phyloP scores from a whole-genome alignment of 2,329 filamentous ascomycete genomes.

The Lachnellula subtilissima region DNA sequence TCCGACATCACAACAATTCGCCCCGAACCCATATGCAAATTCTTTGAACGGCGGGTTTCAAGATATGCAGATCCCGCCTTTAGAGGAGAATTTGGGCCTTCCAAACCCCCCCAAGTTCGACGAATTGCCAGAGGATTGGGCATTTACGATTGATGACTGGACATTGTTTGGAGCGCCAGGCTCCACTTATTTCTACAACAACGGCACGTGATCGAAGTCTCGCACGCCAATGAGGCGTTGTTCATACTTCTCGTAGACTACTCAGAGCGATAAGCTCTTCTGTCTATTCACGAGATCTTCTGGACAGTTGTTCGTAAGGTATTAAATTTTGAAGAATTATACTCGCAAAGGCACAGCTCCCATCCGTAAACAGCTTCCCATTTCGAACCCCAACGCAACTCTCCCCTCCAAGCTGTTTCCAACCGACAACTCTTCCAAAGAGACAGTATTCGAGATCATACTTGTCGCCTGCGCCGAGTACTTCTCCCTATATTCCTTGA shows the following conservation, averaged over 20 bases:
- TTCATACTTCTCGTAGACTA: no score
- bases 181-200: conserved; percentile 17
- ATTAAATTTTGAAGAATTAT: no score
- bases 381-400: no score
- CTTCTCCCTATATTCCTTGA: conserved; percentile 51
- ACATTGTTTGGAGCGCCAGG: conserved; percentile 18
- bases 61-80: not conserved
- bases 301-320: no score
- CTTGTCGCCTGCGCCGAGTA: conserved; percentile 26
- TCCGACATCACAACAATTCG: no score
- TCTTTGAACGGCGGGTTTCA: not conserved
- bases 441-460: not conserved
- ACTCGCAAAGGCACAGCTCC: no score
- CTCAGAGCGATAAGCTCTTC: no score
- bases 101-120: conserved; percentile 11
- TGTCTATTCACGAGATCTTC: no score
- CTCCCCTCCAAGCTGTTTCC: not conserved
- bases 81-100: not conserved
- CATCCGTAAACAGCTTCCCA: no score
- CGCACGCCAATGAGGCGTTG: no score
- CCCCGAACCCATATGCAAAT: no score
- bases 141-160: conserved; percentile 20
- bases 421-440: not conserved
- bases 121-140: conserved; percentile 18
- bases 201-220: not conserved